Base-by-base conservation (phyloP, 768 basidiomycete species). In the Lepiota venenata region DNA sequence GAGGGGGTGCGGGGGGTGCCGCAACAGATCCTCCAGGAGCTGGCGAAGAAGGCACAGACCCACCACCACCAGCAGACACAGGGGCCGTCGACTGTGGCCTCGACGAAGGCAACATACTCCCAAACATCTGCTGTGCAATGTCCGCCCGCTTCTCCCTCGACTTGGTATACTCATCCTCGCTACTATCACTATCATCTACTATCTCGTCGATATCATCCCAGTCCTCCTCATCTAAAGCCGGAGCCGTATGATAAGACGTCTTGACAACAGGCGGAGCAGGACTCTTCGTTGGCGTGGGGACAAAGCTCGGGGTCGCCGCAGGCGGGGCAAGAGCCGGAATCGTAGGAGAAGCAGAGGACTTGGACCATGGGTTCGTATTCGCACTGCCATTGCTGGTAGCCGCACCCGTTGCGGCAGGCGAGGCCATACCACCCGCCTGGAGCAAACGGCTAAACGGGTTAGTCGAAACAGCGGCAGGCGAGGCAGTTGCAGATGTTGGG, bases 191-290 rank as follows among this genome's bases (percentile, higher is more conserved):
- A 4, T 81, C 79, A 3, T 81, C 79, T 18, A 84, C 80, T 40
- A 82, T 84, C 67, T 94, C 92, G 62, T 82, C 74, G 46, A 91
- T 74, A n/a, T 85, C 83, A 51, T 87, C 92, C 92, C 93, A 95
- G 47, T 93, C 91, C 15, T 90, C 88, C 1, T 89, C 87, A 40
- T 68, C 68, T 20, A 55, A 62, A 2, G 71, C 68, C 1, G 86
- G 78, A 0, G 82, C 87, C 1, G 82, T 86, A 58, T 87, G 69
- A 57, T 91, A 89, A 2, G 78, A 65, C 0, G 79, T 66, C 64
- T 81, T 86, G 20, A 77, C 65, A 0, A 80, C 68, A 6, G 78
- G 70, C 1, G 86, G 82, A 1, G 72, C 72, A 1, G 87, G 80
- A 56, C 80, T 80, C 64, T 76, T 80, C 4, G 70, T 64, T 2